Evolutionary conservation across 352 stramenopile species (phyloP), one percentile per base, ranked within the genome.

Genomic region (Phytophthora pinifolia): DNA sequence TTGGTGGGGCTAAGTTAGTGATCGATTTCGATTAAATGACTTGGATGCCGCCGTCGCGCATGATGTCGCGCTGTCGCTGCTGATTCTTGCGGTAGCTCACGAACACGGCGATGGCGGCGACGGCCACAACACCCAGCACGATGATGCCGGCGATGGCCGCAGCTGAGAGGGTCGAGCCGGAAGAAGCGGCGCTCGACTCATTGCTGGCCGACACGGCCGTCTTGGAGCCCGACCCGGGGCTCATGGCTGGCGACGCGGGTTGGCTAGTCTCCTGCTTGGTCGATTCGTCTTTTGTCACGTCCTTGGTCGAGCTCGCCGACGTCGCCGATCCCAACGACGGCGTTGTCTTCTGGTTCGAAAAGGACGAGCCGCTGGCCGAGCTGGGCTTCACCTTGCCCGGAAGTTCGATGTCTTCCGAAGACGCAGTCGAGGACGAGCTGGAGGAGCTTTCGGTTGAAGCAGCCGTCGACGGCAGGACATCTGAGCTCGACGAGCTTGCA

Each of bases 41-140:
- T 31, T 77, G 48, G 59, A 73, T 66, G 18, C 65, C 56, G 41
- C 67, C 63, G 31, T 87, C 79, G 55, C 80, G 71, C 73, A 89
- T 84, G 41, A 89, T 86, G 44, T 87, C 74, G 39, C 64, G 71
- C 63, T 90, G 77, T 47, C 76, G 75, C 49, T 83, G 60, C 68
- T 91, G 78, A 59, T 91, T 89, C 70, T 88, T 91, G 48, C 71
- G 72, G 65, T 91, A 89, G 65, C 80, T 86, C 15, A 77, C 54
- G 38, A 86, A 81, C 30, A 84, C 71, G 31, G 72, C 67, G 38
- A 81, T 39, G 35, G 65, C 76, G 1, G 76, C 78, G 29, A 88
- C 56, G n/a, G 70, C 65, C 34, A 82, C 78, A n/a, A 79, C 79
- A 15, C 67, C 78, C 8, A 85, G 43, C 41, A 88, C 78, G 44